phyloP scores from a whole-genome alignment of 306 rosid genomes.

The Gillenia trifoliata region DNA sequence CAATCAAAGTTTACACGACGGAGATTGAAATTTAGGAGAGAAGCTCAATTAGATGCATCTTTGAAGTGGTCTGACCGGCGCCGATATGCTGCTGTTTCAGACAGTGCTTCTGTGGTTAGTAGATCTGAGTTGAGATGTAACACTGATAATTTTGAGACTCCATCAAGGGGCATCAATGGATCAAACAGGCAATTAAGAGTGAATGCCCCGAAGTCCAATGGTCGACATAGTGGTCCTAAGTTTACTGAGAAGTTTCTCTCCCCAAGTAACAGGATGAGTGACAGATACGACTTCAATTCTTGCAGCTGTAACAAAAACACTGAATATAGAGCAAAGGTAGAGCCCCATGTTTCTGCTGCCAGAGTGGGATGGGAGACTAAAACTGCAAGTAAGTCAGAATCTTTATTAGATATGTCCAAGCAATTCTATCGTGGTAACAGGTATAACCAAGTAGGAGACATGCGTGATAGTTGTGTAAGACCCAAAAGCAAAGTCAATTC shows the following conservation, averaged over 20 bases:
- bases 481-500: constrained; percentile 52
- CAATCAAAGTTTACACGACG: constrained; percentile 54
- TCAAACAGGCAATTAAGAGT: constrained; percentile 52
- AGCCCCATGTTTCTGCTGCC: constrained; percentile 49
- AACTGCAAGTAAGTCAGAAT: constrained; percentile 49
- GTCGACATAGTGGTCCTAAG: constrained; percentile 66
- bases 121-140: constrained; percentile 55
- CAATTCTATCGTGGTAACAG: constrained; percentile 56
- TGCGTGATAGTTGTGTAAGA: constrained; percentile 67
- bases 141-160: constrained; percentile 56
- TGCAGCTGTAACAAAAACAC: constrained; percentile 66
- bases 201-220: constrained; percentile 52
- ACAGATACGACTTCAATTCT: constrained; percentile 63
- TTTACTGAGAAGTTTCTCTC: constrained; percentile 56
- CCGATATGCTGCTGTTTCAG: constrained; percentile 50
- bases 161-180: constrained; percentile 45
- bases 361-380: constrained; percentile 57
- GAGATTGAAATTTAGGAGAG: constrained; percentile 57
- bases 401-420: constrained; percentile 57
- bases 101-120: constrained; percentile 39
- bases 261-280: constrained; percentile 51
- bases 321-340: constrained; percentile 63
- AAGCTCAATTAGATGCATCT: constrained; percentile 56
- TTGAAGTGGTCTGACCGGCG: constrained; percentile 78
- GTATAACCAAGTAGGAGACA: constrained; percentile 51